Conservation (phyloP, 768 basidiomycete genomes). For the Kwoniella newhampshirensis region DNA sequence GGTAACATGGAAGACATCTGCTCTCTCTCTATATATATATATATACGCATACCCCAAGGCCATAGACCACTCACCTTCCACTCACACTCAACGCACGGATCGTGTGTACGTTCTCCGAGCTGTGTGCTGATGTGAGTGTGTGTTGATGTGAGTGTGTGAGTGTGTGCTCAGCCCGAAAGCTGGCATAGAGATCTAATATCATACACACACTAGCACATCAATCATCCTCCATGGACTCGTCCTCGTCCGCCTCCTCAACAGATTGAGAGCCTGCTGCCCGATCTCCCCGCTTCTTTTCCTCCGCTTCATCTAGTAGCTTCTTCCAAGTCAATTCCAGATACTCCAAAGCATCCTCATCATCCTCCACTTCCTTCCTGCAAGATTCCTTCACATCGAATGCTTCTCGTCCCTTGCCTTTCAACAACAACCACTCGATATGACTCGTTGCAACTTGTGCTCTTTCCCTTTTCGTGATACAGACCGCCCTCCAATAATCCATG, state of each 20-base stretch:
- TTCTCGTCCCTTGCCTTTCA: constrained; percentile 25
- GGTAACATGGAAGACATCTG: too few relatives aligned
- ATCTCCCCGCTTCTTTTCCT: constrained; percentile 9
- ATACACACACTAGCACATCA: too few relatives aligned
- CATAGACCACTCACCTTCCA: neutral
- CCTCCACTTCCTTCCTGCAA: constrained; percentile 27
- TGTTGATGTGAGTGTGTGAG: neutral
- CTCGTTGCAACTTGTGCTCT: constrained; percentile 28
- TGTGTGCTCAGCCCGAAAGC: too few relatives aligned
- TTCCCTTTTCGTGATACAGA: constrained; percentile 17
- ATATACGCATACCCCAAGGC: neutral
- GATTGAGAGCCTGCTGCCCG: too few relatives aligned
- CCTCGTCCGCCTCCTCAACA: constrained; percentile 9
- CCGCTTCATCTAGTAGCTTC: constrained; percentile 13
- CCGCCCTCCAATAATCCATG: constrained; percentile 20
- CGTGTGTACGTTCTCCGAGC: neutral
- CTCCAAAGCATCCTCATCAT: constrained; percentile 9
- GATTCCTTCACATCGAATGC: constrained; percentile 28
- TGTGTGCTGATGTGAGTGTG: too few relatives aligned
- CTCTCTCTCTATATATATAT: too few relatives aligned
- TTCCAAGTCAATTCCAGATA: constrained; percentile 19
- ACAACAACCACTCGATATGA: constrained; percentile 27
- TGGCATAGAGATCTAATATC: too few relatives aligned
- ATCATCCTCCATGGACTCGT: constrained; percentile 16
- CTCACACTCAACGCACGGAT: constrained; percentile 1